Percentiles rank a stretch among this genome's conserved stretches.
These are phyloP conservation scores for Meripilus lineatus DNA, from an alignment of 1,284 basidiomycete genomes.

Conservation along the genomic window DNA sequence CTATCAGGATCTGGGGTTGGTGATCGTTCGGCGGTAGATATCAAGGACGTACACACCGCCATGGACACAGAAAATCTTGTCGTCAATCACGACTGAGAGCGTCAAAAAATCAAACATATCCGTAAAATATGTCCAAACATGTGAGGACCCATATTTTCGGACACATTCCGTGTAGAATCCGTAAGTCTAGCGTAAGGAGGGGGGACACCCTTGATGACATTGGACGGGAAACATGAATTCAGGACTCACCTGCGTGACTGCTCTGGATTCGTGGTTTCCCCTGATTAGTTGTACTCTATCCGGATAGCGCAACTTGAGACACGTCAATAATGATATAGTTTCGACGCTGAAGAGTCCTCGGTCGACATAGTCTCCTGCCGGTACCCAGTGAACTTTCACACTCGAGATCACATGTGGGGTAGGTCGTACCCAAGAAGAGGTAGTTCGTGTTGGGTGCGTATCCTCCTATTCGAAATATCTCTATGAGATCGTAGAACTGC, in stretches of 20 bases:
- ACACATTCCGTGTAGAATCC: conserved; percentile 99
- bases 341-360: conserved; percentile 97
- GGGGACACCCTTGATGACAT: conserved; percentile 14
- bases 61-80: conserved; percentile 99
- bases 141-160: conserved; percentile 93
- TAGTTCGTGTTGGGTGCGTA: conserved; percentile 97
- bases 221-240: conserved; percentile 19
- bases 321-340: conserved; percentile 95
- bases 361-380: conserved; percentile 94
- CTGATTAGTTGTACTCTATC: conserved; percentile 96
- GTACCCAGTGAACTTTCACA: conserved; percentile 4
- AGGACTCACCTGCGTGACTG: conserved; percentile 86
- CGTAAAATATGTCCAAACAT: conserved; percentile 99
- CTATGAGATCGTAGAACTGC: conserved; percentile 99
- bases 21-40: conserved; percentile 6
- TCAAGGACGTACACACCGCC: conserved; percentile 57
- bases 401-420: conserved; percentile 7
- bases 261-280: conserved; percentile 97
- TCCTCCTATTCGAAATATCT: conserved; percentile 98
- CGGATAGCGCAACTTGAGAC: conserved; percentile 95
- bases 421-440: conserved; percentile 82
- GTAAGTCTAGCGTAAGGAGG: conserved; percentile 70
- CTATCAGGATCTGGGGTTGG: conserved; percentile 35
- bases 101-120: conserved; percentile 99
- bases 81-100: conserved; percentile 96